These are phyloP conservation scores for Candida tunisiensis DNA, from an alignment of 1,139 yeast genomes.

Conservation along the genomic window DNA sequence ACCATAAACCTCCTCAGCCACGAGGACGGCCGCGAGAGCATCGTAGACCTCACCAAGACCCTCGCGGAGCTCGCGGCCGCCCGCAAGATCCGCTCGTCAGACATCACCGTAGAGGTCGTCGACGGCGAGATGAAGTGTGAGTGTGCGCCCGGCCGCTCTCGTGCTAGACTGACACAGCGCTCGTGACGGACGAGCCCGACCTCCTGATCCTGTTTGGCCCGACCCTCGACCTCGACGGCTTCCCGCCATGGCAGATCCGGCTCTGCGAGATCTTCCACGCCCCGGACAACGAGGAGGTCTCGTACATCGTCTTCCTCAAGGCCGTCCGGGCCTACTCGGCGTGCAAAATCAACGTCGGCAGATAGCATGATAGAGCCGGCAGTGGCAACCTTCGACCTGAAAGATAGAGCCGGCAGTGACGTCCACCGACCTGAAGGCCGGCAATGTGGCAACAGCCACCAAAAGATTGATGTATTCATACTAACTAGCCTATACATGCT, in stretches of 20 bases:
- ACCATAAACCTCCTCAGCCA: constrained; percentile 50
- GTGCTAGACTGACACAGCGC: no score
- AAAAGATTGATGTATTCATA: no score
- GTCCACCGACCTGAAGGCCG: no score
- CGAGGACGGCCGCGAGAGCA: constrained; percentile 79
- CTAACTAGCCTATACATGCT: no score
- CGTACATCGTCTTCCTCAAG: constrained; percentile 70
- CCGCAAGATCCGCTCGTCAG: constrained; percentile 44
- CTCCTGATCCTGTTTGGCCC: constrained; percentile 77
- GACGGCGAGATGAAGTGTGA: constrained; percentile 58
- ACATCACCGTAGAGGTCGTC: constrained; percentile 56
- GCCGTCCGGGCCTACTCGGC: constrained; percentile 67
- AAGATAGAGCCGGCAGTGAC: no score
- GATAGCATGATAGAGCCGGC: constrained; percentile 23
- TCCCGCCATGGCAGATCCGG: constrained; percentile 96
- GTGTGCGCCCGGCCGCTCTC: no score
- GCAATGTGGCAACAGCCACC: no score
- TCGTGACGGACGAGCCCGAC: constrained; percentile 87
- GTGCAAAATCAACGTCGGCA: constrained; percentile 80
- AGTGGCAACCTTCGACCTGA: neutral
- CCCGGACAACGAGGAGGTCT: constrained; percentile 70
- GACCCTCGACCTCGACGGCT: constrained; percentile 71
- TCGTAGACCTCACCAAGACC: constrained; percentile 75
- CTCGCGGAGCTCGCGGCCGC: constrained; percentile 60
- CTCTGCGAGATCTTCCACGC: constrained; percentile 85